Base-by-base conservation (phyloP, 179 eudicot genomes). In the Spinacia oleracea region DNA sequence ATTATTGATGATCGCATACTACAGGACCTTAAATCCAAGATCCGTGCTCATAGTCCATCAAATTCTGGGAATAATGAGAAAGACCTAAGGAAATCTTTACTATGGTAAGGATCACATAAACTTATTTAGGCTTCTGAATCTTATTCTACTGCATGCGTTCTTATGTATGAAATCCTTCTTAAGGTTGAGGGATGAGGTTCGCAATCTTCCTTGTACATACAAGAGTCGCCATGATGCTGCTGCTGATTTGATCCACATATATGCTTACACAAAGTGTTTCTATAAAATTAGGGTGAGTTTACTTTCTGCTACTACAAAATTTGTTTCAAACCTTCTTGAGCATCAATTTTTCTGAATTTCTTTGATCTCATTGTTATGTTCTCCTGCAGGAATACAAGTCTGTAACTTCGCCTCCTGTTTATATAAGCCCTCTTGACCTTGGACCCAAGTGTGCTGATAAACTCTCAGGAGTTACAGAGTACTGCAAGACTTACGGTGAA, bases 171-270 rank as follows among this genome's bases (percentile, higher is more conserved):
- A 63, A 27, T 82, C 15, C 23, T 70, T 75, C 77, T 60, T 72
- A 72, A 95, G 98, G 98, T 90, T 96, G 88, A 88, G 99, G 77
- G 97, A 96, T 76, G 98, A 96, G 90, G 92, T 96, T 76, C 97
- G 98, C 34, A 87, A 87, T 86, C 98, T 96, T 81, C 92, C 87
- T 77, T 89, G 93, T 82, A 85, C 97, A 82, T 81, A 84, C 72
- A 96, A 92, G 80, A 86, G 92, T 86, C 89, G 99, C 34, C 92
- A 96, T 84, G 99, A 96, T 91, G 99, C 98, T 43, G 98, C 99
- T 78, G 99, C 99, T 76, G 98, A 96, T 86, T 86, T 96, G 86
- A 89, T 96, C 67, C 99, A 96, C 83, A 71, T 96, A 80, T 92
- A 92, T 87, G 99, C 99, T 72, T 79, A 96, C 80, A 96, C 99